These are phyloP conservation scores for Coemansia sp. DNA, from an alignment of 192 early-diverging fungal species.

Conservation along the genomic window DNA sequence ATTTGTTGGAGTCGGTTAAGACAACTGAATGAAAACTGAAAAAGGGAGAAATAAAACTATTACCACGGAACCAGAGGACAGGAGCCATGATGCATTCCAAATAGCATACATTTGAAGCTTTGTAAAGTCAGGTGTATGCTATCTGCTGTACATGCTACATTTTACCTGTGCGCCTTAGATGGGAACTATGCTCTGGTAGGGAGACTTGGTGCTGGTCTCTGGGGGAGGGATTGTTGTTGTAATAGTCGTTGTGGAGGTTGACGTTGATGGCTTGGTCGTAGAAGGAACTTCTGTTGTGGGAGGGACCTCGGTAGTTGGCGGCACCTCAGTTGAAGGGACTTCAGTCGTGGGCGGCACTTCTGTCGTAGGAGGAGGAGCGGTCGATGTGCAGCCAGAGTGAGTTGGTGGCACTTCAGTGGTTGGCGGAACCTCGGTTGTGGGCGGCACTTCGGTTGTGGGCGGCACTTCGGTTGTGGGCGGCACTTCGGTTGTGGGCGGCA, in stretches of 20 bases:
- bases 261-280: slow-evolving; percentile 2
- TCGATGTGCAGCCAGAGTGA: slow-evolving; percentile 10
- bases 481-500: slow-evolving; percentile 7
- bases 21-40: neutral
- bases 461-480: slow-evolving; percentile 15
- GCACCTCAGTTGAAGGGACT: slow-evolving; percentile 10
- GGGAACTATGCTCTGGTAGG: neutral
- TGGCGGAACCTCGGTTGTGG: slow-evolving; percentile 9
- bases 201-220: slow-evolving; percentile 2
- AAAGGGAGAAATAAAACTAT: neutral
- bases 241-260: slow-evolving; percentile 40
- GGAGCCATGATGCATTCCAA: neutral
- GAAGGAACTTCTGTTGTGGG: slow-evolving; percentile 6
- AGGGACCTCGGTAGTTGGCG: neutral
- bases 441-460: slow-evolving; percentile 14
- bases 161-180: neutral
- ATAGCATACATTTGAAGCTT: neutral
- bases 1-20: neutral
- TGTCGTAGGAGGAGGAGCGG: neutral
- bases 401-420: slow-evolving; percentile 19
- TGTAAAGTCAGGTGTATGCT: neutral
- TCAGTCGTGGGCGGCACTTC: neutral
- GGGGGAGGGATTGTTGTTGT: slow-evolving; percentile 32
- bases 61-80: neutral
- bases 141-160: neutral